Base-by-base conservation (phyloP, 257 asterid genomes). In the Petunia secreta region DNA sequence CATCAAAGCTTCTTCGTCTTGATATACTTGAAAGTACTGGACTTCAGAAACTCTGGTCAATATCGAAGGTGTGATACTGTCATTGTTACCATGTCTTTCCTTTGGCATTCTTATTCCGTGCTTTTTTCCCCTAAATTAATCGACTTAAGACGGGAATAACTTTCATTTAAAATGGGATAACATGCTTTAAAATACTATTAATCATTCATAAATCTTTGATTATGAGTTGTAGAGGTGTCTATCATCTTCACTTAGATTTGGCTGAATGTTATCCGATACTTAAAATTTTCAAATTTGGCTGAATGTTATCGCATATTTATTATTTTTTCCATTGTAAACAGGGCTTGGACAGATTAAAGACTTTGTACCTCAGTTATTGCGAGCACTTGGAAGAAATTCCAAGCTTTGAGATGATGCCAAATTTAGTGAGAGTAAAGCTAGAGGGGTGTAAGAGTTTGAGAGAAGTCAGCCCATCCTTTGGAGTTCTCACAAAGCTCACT, bases 361-460 rank as follows among this genome's bases (percentile, higher is more conserved):
- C 68, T 40, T 59, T 76, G 67, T 54, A 41, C 16, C 65, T 76
- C 41, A 55, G 67, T 62, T 76, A 76, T 46, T 76, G 80, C 62
- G 64, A 54, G 37, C 9, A 53, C 55, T 76, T 76, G 68, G 67
- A 54, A 40, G 80, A 76, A 59, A 34, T 59, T 76, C 80, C 80
- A 39, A 76, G 55, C 67, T 76, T 76, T 58, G 68, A 40, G 16
- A 15, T 76, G 68, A 76, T 57, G 80, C 80, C 78, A 73, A 73
- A 73, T 73, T 73, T 73, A 73, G 78, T 48, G 62, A 73, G 62
- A 50, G 44, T 73, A 57, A 54, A 76, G 67, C 80, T 76, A 15
- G 65, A 55, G 67, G 66, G 66, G 39, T 76, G 80, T 76, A 41
- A 38, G 55, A 55, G 67, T 8, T 76, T 76, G 67, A 38, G 52